phyloP scores from a whole-genome alignment of 495 filamentous ascomycete genomes.

The Amorphotheca resinae region DNA sequence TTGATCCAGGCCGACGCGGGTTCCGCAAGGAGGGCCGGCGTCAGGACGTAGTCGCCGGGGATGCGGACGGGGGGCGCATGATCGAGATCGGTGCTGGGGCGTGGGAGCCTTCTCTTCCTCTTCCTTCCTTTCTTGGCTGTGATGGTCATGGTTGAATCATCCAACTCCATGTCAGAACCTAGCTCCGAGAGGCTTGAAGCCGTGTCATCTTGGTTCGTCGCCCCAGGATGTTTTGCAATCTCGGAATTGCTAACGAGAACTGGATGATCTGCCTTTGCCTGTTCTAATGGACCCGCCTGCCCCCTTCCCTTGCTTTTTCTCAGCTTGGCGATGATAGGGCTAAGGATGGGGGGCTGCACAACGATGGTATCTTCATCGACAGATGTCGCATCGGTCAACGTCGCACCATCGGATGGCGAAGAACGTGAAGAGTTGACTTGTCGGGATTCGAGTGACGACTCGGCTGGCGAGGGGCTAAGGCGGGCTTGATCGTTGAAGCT shows the following conservation, averaged over 20 bases:
- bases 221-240: conserved; percentile 9
- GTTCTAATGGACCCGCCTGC: neutral
- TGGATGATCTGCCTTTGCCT: conserved; percentile 4
- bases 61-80: conserved; percentile 31
- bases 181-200: conserved; percentile 9
- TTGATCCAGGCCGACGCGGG: conserved; percentile 71
- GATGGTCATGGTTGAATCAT: neutral
- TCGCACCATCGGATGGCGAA: conserved; percentile 4
- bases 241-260: conserved; percentile 12
- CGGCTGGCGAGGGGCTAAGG: neutral
- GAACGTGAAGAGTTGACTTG: conserved; percentile 3
- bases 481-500: neutral
- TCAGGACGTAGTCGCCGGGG: conserved; percentile 72
- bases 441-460: conserved; percentile 1
- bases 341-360: conserved; percentile 6
- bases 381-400: conserved; percentile 19
- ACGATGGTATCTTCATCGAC: conserved; percentile 19
- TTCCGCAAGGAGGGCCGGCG: conserved; percentile 54
- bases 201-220: conserved; percentile 5
- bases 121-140: neutral
- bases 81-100: conserved; percentile 14
- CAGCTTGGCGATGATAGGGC: conserved; percentile 4
- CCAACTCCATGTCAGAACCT: neutral
- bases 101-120: conserved; percentile 2
- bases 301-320: neutral